A percentile compares a stretch with the other conserved stretches of the same genome.
Evolutionary conservation across 345 rosid species (phyloP).

Genomic region (Theobroma cacao): DNA sequence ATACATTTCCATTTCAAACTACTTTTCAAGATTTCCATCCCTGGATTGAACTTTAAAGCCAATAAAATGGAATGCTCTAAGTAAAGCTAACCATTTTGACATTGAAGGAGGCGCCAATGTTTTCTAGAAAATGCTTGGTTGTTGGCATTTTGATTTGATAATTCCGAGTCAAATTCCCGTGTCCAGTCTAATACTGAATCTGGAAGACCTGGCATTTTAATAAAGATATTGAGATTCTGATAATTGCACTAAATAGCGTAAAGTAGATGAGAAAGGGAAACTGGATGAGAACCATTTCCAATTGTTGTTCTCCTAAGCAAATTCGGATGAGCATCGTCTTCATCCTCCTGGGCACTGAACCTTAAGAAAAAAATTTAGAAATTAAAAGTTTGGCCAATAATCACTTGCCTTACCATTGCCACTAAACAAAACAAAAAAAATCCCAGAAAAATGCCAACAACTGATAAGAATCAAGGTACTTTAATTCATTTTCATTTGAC

Average conservation of each 20-base stretch:
- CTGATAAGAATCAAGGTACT: background rate
- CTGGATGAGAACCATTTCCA: slow-evolving; percentile 71
- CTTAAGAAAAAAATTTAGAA: slow-evolving; percentile 33
- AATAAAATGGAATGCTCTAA: slow-evolving; percentile 4
- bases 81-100: slow-evolving; percentile 80
- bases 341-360: slow-evolving; percentile 89
- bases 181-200: slow-evolving; percentile 92
- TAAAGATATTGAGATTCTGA: slow-evolving; percentile 25
- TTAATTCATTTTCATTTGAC: background rate
- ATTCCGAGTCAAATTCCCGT: slow-evolving; percentile 66
- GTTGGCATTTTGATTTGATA: slow-evolving; percentile 64
- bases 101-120: slow-evolving; percentile 99
- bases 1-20: background rate
- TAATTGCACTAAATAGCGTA: slow-evolving; percentile 19
- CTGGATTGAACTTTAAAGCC: slow-evolving; percentile 8
- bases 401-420: background rate
- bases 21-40: background rate
- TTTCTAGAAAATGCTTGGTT: slow-evolving; percentile 94
- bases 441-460: background rate
- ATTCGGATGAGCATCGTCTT: slow-evolving; percentile 57
- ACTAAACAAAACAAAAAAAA: background rate
- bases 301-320: slow-evolving; percentile 83
- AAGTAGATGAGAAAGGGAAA: slow-evolving; percentile 16
- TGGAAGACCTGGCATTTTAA: slow-evolving; percentile 68
- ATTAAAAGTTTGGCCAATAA: background rate